Conservation (phyloP, 2,329 filamentous ascomycete species). For the Lasiodiplodia citricola region DNA sequence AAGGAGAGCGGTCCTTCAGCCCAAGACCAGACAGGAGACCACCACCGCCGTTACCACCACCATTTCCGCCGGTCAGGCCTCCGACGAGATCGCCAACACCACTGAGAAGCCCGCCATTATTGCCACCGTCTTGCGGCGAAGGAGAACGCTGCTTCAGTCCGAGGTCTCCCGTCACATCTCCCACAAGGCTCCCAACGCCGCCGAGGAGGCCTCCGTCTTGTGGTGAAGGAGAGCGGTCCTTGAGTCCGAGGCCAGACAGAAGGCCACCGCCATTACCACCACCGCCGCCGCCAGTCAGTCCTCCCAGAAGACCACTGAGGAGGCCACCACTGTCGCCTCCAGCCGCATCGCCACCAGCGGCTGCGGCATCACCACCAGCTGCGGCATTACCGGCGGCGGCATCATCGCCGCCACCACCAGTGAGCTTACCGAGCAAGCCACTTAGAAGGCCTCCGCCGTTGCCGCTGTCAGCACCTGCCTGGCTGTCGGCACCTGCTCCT, state of each 20-base stretch:
- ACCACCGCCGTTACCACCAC: background rate
- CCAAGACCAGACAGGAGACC: background rate
- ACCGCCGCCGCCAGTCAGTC: background rate
- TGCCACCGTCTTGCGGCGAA: background rate
- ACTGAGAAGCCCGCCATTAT: too few species aligned
- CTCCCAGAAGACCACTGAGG: background rate
- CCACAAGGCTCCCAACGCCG: background rate
- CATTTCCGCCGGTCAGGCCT: background rate
- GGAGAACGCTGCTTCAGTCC: background rate
- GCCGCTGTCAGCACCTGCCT: background rate
- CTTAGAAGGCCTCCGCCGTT: background rate
- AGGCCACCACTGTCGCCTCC: background rate
- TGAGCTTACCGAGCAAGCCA: background rate
- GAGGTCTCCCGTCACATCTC: background rate
- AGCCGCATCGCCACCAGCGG: background rate
- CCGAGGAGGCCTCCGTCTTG: background rate
- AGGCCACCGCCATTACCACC: background rate
- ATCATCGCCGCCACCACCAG: background rate
- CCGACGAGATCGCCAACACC: background rate
- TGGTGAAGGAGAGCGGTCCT: background rate
- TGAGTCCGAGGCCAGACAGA: slow-evolving; percentile 7
- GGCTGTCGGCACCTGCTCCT: background rate
- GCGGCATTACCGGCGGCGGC: background rate
- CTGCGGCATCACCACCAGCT: background rate
- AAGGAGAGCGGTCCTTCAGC: slow-evolving; percentile 4